These are phyloP conservation scores for Ustanciosporium gigantosporum DNA, from an alignment of 1,284 basidiomycete species.

Conservation along the genomic window DNA sequence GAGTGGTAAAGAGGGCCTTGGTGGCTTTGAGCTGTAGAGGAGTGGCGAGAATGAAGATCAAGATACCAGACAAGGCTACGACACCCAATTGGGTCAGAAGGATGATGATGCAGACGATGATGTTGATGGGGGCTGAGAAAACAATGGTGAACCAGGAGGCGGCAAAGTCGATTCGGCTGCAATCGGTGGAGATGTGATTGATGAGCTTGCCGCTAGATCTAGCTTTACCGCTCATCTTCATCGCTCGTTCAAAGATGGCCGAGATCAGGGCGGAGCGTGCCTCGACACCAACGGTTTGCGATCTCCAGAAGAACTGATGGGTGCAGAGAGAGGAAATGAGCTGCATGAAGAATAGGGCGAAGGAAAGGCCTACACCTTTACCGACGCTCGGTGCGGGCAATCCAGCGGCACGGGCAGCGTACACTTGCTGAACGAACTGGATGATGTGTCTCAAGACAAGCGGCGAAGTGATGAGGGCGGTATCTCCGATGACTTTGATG, in stretches of 20 bases:
- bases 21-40: slow-evolving; percentile 75
- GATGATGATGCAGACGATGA: slow-evolving; percentile 65
- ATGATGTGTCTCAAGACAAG: slow-evolving; percentile 55
- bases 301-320: slow-evolving; percentile 78
- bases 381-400: slow-evolving; percentile 33
- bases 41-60: slow-evolving; percentile 70
- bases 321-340: slow-evolving; percentile 71
- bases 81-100: slow-evolving; percentile 77
- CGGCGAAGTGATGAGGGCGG: slow-evolving; percentile 51
- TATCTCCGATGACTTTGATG: slow-evolving; percentile 65
- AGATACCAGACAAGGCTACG: slow-evolving; percentile 80
- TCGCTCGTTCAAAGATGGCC: slow-evolving; percentile 79
- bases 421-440: slow-evolving; percentile 37
- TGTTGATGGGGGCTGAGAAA: slow-evolving; percentile 70
- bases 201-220: slow-evolving; percentile 83
- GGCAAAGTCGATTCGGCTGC: slow-evolving; percentile 86
- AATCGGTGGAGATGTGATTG: slow-evolving; percentile 91
- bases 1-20: slow-evolving; percentile 73
- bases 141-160: slow-evolving; percentile 76
- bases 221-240: slow-evolving; percentile 77
- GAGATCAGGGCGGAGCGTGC: slow-evolving; percentile 84
- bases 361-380: slow-evolving; percentile 50
- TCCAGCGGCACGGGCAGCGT: slow-evolving; percentile 15
- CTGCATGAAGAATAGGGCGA: slow-evolving; percentile 71
- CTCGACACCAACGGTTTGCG: slow-evolving; percentile 67